Evolutionary conservation across 139 green algal species (phyloP), one percentile per base, ranked within the genome.

Genomic region (Volvox africanus): DNA sequence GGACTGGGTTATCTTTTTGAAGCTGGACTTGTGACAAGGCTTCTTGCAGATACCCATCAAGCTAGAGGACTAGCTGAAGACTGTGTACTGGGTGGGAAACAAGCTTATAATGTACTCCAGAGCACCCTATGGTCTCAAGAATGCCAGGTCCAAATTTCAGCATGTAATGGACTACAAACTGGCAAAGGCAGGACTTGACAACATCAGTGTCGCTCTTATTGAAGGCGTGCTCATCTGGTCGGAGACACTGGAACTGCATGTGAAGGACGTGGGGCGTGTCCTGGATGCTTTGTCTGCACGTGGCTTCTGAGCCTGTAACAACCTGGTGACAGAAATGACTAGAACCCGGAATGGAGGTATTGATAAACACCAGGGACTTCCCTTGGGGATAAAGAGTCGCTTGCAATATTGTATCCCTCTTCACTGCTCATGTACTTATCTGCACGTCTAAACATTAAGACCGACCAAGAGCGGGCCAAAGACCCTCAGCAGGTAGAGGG

Each of bases 41-140:
- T 95, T 92, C 33, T 82, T 86, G 14, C 91, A 94, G 67, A 77
- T n/a, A n/a, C n/a, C n/a, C n/a, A n/a, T n/a, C n/a, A n/a, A n/a
- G n/a, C n/a, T n/a, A n/a, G n/a, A n/a, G n/a, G n/a, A n/a, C n/a
- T n/a, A n/a, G n/a, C n/a, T n/a, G n/a, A n/a, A n/a, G n/a, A n/a
- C n/a, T n/a, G n/a, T n/a, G n/a, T n/a, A n/a, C n/a, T n/a, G n/a
- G n/a, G n/a, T n/a, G n/a, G n/a, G n/a, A n/a, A n/a, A 88, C 33
- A 73, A 88, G 30, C 75, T 92, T 0, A 87, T 71, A 0, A 16
- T 19, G 22, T 94, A 86, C 32, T 71, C 33, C 24, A 28, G 84
- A 1, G 30, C 92, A 73, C 88, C 92, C 0, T 94, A 91, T 86
- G 88, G 92, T 0, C 33, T 89, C 24, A 88, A 80, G 26, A 94